These are phyloP conservation scores for Lasiodiplodia citricola DNA, from an alignment of 2,329 filamentous ascomycete genomes.

Conservation along the genomic window DNA sequence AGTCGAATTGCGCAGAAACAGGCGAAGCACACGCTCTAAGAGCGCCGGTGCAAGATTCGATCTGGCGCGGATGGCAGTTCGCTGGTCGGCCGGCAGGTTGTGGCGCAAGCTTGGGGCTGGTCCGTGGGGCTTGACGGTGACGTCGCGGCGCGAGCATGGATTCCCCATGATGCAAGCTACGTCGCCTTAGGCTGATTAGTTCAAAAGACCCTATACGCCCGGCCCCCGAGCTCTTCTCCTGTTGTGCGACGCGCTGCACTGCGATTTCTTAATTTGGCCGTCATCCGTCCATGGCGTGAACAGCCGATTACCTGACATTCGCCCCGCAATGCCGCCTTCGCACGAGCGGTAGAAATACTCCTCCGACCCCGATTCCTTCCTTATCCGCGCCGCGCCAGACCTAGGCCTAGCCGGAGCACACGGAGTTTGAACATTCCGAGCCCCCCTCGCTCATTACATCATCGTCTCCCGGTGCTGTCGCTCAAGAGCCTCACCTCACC, in stretches of 20 bases:
- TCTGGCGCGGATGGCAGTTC: neutral
- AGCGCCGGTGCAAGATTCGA: neutral
- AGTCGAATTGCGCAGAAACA: neutral
- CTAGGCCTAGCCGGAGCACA: constrained; percentile 10
- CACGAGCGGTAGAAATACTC: constrained; percentile 12
- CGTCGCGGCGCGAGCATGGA: constrained; percentile 15
- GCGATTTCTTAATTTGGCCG: neutral
- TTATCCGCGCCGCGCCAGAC: constrained; percentile 3
- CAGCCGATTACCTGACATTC: neutral
- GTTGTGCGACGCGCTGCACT: neutral
- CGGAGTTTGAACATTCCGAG: constrained; percentile 21
- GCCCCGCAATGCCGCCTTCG: constrained; percentile 13
- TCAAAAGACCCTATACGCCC: constrained; percentile 12
- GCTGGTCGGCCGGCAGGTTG: neutral
- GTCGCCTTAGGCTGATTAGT: constrained; percentile 8
- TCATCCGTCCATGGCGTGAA: neutral
- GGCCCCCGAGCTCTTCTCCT: neutral
- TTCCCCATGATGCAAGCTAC: constrained; percentile 19
- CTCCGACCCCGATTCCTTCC: constrained; percentile 5
- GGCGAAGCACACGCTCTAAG: neutral
- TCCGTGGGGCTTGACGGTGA: constrained; percentile 14
- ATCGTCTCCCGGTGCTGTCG: neutral
- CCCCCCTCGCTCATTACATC: constrained; percentile 6
- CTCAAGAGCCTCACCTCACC: neutral
- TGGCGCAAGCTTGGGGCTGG: constrained; percentile 17